A percentile compares a stretch with the other conserved stretches of the same genome.
Conservation (phyloP, 805 yeast species). For the Starmerella vaccinii region DNA sequence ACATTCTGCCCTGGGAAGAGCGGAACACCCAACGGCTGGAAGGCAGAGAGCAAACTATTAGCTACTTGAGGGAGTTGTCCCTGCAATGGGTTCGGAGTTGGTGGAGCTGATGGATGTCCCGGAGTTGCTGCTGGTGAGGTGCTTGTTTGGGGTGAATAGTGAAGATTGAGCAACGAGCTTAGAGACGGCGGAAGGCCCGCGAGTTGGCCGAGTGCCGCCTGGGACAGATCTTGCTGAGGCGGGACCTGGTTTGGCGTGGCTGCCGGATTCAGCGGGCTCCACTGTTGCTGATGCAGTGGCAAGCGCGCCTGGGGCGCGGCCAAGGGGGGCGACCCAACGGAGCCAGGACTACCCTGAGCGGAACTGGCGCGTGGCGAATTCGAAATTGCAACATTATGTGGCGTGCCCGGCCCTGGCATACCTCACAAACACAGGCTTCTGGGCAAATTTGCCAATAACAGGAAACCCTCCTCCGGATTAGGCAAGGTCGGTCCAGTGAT, state of each 20-base stretch:
- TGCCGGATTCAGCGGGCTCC: neutral
- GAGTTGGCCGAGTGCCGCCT: neutral
- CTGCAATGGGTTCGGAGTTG: neutral
- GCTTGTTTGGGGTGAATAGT: neutral
- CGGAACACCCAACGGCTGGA: neutral
- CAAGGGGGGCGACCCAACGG: neutral
- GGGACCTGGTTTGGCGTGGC: neutral
- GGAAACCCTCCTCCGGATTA: slow-evolving; percentile 9
- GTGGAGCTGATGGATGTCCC: neutral
- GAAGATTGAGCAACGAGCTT: neutral
- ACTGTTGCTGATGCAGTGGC: neutral
- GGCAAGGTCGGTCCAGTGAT: slow-evolving; percentile 4
- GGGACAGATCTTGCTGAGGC: neutral
- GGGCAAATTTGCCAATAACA: slow-evolving; percentile 5
- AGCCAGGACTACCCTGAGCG: neutral
- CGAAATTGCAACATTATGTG: neutral
- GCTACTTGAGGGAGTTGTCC: neutral
- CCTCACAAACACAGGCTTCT: neutral
- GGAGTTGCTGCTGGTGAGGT: neutral
- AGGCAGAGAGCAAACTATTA: neutral
- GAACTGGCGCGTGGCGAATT: neutral
- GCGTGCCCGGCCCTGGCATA: neutral
- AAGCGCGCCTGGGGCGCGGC: neutral
- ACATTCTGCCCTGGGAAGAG: neutral
- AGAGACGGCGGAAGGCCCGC: neutral